Evolutionary conservation across 176 grass and related monocot species (phyloP).

Genomic region (Ampelocalamus luodianensis): DNA sequence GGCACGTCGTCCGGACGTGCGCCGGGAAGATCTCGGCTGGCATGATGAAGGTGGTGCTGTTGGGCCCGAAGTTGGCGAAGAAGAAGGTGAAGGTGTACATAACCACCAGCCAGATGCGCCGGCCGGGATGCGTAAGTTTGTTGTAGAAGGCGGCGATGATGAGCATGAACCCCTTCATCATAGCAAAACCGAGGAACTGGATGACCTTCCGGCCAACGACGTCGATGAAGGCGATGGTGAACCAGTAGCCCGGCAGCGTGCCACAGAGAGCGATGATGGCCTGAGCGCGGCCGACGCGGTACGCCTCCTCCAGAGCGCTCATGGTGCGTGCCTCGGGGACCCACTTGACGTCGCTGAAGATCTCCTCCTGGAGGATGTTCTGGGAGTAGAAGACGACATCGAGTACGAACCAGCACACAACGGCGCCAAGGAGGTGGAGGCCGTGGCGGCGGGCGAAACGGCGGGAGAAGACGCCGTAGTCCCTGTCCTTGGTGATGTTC

Average conservation of each 20-base stretch:
- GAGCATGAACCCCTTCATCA: slow-evolving; percentile 76
- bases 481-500: neutral
- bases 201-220: slow-evolving; percentile 59
- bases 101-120: slow-evolving; percentile 50
- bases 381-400: slow-evolving; percentile 47
- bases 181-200: slow-evolving; percentile 64
- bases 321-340: slow-evolving; percentile 13
- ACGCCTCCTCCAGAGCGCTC: slow-evolving; percentile 67
- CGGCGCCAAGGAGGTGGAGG: slow-evolving; percentile 25
- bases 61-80: slow-evolving; percentile 80
- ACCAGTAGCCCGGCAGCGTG: slow-evolving; percentile 83
- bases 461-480: slow-evolving; percentile 15
- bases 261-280: slow-evolving; percentile 75
- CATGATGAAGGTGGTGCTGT: slow-evolving; percentile 72
- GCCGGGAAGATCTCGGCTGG: slow-evolving; percentile 72
- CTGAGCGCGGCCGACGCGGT: slow-evolving; percentile 62
- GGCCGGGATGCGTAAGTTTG: slow-evolving; percentile 51
- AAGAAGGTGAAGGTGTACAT: slow-evolving; percentile 73
- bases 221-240: slow-evolving; percentile 77
- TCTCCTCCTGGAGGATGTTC: slow-evolving; percentile 40
- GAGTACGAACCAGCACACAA: slow-evolving; percentile 34
- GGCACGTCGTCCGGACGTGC: slow-evolving; percentile 72
- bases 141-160: slow-evolving; percentile 67
- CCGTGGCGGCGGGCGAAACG: slow-evolving; percentile 36
- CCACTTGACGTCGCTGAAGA: slow-evolving; percentile 37